A percentile compares a stretch with the other conserved stretches of the same genome.
phyloP scores from a whole-genome alignment of 1,284 basidiomycete genomes.

The Stereum hirsutum region DNA sequence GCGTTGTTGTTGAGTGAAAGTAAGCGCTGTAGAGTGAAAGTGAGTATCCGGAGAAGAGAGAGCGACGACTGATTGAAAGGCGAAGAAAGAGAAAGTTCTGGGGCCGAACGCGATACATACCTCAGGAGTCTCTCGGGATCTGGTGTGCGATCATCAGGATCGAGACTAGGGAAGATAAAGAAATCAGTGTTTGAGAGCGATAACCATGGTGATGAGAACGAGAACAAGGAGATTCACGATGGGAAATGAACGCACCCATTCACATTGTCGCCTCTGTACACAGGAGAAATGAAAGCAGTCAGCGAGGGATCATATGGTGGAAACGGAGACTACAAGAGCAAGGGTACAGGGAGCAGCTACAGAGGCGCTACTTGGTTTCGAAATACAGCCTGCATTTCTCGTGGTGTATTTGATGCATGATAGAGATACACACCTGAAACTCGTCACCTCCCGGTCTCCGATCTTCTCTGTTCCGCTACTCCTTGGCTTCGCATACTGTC shows the following conservation, averaged over 20 bases:
- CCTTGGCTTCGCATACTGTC: slow-evolving; percentile 95
- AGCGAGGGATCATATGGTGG: background rate
- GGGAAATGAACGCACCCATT: slow-evolving; percentile 54
- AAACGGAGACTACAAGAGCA: too few species aligned
- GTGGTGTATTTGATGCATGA: background rate
- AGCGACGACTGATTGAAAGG: background rate
- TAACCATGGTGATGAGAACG: background rate
- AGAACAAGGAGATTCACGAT: too few species aligned
- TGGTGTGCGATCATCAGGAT: slow-evolving; percentile 71
- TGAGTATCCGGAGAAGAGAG: too few species aligned
- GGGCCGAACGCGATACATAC: slow-evolving; percentile 24
- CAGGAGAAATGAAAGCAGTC: background rate
- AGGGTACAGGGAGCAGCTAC: too few species aligned
- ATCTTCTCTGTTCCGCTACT: slow-evolving; percentile 82
- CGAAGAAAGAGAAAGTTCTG: slow-evolving; percentile 1
- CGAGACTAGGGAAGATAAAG: slow-evolving; percentile 38
- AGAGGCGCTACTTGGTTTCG: too few species aligned
- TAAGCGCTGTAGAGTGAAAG: too few species aligned
- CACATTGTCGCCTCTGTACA: slow-evolving; percentile 87
- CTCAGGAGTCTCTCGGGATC: slow-evolving; percentile 83
- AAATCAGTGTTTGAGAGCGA: slow-evolving; percentile 1
- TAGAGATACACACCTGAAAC: slow-evolving; percentile 55
- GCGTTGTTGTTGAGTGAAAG: slow-evolving; percentile 90
- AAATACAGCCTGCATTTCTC: too few species aligned
- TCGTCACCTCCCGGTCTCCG: slow-evolving; percentile 59